Evolutionary conservation across 2,329 filamentous ascomycete genomes (phyloP).

Genomic region (Mycosphaerella sp.): DNA sequence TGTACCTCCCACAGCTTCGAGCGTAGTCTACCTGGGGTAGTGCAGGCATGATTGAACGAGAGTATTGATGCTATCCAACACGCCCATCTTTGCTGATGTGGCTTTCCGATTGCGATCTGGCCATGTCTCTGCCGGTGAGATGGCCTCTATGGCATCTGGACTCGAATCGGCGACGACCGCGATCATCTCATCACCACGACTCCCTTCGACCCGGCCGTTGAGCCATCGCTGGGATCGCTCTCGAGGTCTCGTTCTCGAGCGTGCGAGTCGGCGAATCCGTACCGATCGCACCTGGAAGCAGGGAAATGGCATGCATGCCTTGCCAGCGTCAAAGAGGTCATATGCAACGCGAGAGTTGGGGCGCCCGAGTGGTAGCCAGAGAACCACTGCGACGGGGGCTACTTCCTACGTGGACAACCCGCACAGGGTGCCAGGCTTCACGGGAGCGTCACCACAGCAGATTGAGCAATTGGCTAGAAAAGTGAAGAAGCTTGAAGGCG

Average conservation of each 20-base stretch:
- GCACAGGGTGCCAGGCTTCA: conserved; percentile 1
- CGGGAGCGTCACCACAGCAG: background rate
- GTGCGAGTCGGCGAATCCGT: conserved; percentile 5
- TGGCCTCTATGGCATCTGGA: conserved; percentile 2
- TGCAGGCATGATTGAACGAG: conserved; percentile 11
- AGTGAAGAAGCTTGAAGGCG: background rate
- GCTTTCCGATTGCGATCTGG: conserved; percentile 13
- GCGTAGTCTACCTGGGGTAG: background rate
- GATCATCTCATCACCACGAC: conserved; percentile 4
- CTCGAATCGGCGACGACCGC: background rate
- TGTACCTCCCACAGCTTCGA: background rate
- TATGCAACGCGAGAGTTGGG: conserved; percentile 2
- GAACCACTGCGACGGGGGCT: background rate
- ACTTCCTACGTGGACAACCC: conserved; percentile 1
- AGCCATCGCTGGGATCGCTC: conserved; percentile 29
- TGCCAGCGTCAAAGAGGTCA: conserved; percentile 1
- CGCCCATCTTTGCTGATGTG: conserved; percentile 17
- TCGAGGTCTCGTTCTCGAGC: conserved; percentile 24
- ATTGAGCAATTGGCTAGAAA: background rate
- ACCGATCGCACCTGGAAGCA: background rate
- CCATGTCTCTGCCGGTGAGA: conserved; percentile 3
- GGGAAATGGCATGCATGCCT: background rate
- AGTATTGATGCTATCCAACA: conserved; percentile 8
- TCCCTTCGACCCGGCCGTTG: conserved; percentile 26
- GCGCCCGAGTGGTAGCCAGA: background rate